Evolutionary conservation across 2,329 filamentous ascomycete genomes (phyloP), one percentile per base, ranked within the genome.

Genomic region (Colletotrichum sp.): DNA sequence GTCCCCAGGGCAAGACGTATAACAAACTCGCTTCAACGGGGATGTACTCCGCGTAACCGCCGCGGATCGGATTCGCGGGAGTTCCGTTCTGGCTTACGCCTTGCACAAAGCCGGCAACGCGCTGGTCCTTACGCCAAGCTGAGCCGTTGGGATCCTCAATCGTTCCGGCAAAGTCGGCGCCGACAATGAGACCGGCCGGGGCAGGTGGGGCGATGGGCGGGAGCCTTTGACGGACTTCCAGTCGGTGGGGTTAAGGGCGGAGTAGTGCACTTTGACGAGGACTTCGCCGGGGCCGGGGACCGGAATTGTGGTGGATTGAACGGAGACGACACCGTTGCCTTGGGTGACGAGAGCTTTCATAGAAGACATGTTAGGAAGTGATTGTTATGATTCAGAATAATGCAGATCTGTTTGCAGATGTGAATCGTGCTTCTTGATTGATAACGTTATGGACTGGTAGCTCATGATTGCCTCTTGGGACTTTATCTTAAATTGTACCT

Each of bases 201-300:
- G 4, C 33, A 4, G 21, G 64, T 34, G 58, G 78, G 34, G 55
- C 57, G 69, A 68, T 31, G 55, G 55, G 55, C 1, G 55, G 24
- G 66, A 43, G 13, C 66, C 66, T 9, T 34, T 33, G 8, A 57
- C 66, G 4, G 75, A 70, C 29, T 82, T 82, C 79, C 79, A 82
- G 66, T 83, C 81, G 0, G 81, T 81, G 2, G 81, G 81, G 70
- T 83, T 83, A 67, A 82, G 81, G 1, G 81, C 81, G 2, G 76
- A 78, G 62, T 80, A 81, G 69, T 78, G 73, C 15, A 81, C 74
- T 64, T 80, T 78, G 69, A 83, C 78, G 21, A 83, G 77, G 36
- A 83, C 80, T 57, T 83, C 80, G 34, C 79, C 79, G 36, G 78
- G 73, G 9, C 67, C 74, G 3, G 81, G 80, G 34, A 68, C 78